Conservation (phyloP, 129 eudicot genomes). For the Helianthus annuus region DNA sequence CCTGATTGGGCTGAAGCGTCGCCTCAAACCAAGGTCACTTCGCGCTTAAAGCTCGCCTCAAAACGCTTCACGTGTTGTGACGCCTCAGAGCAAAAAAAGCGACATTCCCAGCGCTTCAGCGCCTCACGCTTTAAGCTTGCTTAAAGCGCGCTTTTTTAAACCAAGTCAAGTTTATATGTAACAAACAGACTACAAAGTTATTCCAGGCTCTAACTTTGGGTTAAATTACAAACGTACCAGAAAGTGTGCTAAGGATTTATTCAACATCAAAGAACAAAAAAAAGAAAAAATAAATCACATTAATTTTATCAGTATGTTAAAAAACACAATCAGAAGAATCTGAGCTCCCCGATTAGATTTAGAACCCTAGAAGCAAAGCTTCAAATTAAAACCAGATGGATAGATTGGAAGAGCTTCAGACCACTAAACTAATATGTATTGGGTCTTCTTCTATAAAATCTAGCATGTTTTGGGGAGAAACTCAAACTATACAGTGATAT, state of each 20-base stretch:
- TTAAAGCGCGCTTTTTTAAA: too few species aligned
- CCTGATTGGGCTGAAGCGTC: too few species aligned
- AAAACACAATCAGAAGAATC: not conserved
- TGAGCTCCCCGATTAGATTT: not conserved
- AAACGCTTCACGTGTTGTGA: too few species aligned
- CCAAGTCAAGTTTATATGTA: slow-evolving; percentile 2
- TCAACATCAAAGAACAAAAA: not conserved
- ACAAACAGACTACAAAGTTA: not conserved
- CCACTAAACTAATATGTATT: not conserved
- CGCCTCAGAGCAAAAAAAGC: too few species aligned
- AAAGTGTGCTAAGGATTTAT: not conserved
- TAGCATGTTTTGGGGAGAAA: too few species aligned
- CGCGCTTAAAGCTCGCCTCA: too few species aligned
- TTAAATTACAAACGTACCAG: not conserved
- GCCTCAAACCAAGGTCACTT: too few species aligned
- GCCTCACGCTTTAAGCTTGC: too few species aligned
- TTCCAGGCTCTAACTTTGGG: not conserved
- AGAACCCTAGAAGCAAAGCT: not conserved
- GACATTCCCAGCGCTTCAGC: too few species aligned
- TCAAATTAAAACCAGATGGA: not conserved
- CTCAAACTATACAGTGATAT: too few species aligned
- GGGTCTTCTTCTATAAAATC: not conserved
- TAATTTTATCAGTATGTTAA: not conserved
- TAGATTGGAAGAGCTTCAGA: not conserved
- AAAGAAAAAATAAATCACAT: not conserved